These are phyloP conservation scores for Globisporangium middletonii DNA, from an alignment of 352 stramenopile species.

Conservation along the genomic window DNA sequence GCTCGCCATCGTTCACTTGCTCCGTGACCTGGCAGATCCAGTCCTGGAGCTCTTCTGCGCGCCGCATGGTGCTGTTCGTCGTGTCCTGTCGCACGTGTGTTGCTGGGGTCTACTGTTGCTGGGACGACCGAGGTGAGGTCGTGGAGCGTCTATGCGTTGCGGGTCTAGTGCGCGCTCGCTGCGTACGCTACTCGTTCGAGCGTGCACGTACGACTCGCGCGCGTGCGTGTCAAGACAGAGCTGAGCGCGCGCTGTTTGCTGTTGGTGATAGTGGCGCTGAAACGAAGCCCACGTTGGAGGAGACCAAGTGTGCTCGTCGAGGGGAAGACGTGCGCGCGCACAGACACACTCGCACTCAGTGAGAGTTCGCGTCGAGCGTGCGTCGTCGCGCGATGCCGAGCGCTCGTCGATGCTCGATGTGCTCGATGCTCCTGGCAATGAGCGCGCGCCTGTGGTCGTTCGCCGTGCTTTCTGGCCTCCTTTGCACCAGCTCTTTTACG, in stretches of 20 bases:
- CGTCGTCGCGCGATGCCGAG: background rate
- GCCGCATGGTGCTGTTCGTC: slow-evolving; percentile 28
- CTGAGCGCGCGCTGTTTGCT: too few relatives aligned
- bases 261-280: too few relatives aligned
- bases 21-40: slow-evolving; percentile 82
- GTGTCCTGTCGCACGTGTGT: background rate
- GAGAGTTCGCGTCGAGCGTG: background rate
- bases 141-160: background rate
- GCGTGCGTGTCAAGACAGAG: too few relatives aligned
- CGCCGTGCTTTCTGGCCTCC: too few relatives aligned
- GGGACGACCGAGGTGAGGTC: background rate
- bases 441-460: background rate
- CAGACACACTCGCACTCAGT: background rate
- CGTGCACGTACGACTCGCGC: too few relatives aligned
- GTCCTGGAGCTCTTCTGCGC: slow-evolving; percentile 77
- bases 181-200: background rate
- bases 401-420: background rate
- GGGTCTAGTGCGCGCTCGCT: background rate
- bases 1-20: slow-evolving; percentile 61
- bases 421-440: background rate
- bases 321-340: background rate
- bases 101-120: slow-evolving; percentile 1
- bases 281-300: too few relatives aligned
- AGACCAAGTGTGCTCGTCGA: background rate
- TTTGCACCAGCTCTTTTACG: too few relatives aligned